Evolutionary conservation across 202 grass and related monocot species (phyloP).

Genomic region (Hordeum pubiflorum): DNA sequence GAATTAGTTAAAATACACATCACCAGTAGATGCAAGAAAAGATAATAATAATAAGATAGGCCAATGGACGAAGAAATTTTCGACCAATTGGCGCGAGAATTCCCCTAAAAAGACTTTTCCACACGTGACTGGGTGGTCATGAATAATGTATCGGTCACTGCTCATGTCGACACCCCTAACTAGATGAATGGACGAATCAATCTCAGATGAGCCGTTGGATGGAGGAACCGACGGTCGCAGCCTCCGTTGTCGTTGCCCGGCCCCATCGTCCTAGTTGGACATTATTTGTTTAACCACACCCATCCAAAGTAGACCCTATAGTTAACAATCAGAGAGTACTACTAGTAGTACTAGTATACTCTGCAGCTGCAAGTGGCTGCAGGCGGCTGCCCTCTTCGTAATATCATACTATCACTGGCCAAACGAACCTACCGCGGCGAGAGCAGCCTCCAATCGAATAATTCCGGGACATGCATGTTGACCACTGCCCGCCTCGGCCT

Average conservation of each 20-base stretch:
- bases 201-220: background rate
- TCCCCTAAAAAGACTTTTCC: no score
- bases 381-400: background rate
- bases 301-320: background rate
- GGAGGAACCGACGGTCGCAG: background rate
- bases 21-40: no score
- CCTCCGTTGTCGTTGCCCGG: background rate
- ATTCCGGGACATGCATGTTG: background rate
- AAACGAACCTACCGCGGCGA: background rate
- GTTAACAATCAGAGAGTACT: background rate
- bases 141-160: no score
- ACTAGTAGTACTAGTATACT: background rate
- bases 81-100: no score
- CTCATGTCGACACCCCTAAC: no score
- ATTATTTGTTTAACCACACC: background rate
- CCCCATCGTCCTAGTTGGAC: background rate
- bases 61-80: no score
- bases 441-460: background rate
- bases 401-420: background rate
- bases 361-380: background rate
- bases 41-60: no score
- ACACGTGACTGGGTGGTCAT: no score
- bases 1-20: no score
- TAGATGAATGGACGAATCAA: background rate
- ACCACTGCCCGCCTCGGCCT: background rate